Evolutionary conservation across 495 filamentous ascomycete species (phyloP), one percentile per base, ranked within the genome.

Genomic region (Sordaria brevicollis): DNA sequence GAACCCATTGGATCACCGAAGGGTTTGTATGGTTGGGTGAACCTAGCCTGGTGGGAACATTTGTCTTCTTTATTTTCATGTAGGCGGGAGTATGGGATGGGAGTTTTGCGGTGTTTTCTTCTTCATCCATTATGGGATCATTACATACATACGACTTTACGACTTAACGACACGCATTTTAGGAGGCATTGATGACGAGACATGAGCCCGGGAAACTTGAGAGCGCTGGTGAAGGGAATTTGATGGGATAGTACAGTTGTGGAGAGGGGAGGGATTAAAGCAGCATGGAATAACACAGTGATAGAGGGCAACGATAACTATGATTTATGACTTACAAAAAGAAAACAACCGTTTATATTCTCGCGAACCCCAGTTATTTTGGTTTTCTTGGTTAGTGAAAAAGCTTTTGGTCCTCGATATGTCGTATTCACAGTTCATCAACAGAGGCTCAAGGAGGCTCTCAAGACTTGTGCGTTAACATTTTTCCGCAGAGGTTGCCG

Each of bases 261-360:
- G n/a, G 21, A 57, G 21, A 29, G 49, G 7, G 7, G 49, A 57
- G 49, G 25, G 43, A 13, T 31, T 62, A 29, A n/a, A n/a, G 13
- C 49, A 62, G 49, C 49, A 62, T 17, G 25, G 33, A 31, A 29
- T 31, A 31, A 62, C 25, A 29, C 21, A 80, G 37, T 81, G 62
- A 86, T 72, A 67, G n/a, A 66, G 65, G 5, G 31, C 29, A n/a
- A 66, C 65, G 65, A 66, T 41, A n/a, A 66, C 35, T 25, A 41
- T 38, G 65, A 19, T n/a, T n/a, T n/a, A 36, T 36, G 31, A 31
- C 13, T 7, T 21, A 57, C 33, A 62, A 62, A n/a, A 62, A 62
- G 49, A 62, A 62, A 15, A 62, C 49, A 62, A 31, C 13, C 17
- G 49, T 31, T 62, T n/a, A n/a, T n/a, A n/a, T 62, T 62, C 49